A percentile compares a stretch with the other conserved stretches of the same genome.
phyloP scores from a whole-genome alignment of 106 monocot species.

The Agapanthus africanus region DNA sequence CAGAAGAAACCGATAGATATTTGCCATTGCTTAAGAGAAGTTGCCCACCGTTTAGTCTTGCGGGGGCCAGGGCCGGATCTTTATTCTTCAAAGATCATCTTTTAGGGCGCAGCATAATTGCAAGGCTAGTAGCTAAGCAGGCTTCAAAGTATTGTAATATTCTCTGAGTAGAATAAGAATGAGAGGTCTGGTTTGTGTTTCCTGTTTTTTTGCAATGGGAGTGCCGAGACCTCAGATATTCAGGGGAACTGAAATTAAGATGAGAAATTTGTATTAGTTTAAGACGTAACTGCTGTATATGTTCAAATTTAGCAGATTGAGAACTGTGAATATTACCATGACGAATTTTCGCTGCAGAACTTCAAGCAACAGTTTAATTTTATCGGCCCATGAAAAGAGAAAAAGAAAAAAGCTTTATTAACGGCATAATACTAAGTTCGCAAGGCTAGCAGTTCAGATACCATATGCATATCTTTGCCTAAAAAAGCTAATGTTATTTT shows the following conservation, averaged over 20 bases:
- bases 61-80: slow-evolving; percentile 47
- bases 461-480: background rate
- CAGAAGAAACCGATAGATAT: slow-evolving; percentile 19
- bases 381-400: slow-evolving; percentile 20
- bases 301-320: background rate
- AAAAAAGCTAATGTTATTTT: too few species aligned
- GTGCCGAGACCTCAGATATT: slow-evolving; percentile 21
- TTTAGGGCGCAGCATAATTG: slow-evolving; percentile 38
- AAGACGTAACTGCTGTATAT: background rate
- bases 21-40: slow-evolving; percentile 37
- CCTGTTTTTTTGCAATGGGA: background rate
- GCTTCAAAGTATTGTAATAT: slow-evolving; percentile 23
- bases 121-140: slow-evolving; percentile 27
- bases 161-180: slow-evolving; percentile 35
- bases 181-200: slow-evolving; percentile 2
- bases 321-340: slow-evolving; percentile 21
- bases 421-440: background rate
- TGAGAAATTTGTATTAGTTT: background rate
- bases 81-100: slow-evolving; percentile 17
- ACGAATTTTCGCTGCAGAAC: slow-evolving; percentile 45
- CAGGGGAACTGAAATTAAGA: slow-evolving; percentile 40
- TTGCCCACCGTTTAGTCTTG: slow-evolving; percentile 38
- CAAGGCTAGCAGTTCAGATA: background rate
- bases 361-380: slow-evolving; percentile 35
- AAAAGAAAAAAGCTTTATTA: background rate